Evolutionary conservation across 2,329 filamentous ascomycete genomes (phyloP), one percentile per base, ranked within the genome.

Genomic region (Rhexocercosporidium sp.): DNA sequence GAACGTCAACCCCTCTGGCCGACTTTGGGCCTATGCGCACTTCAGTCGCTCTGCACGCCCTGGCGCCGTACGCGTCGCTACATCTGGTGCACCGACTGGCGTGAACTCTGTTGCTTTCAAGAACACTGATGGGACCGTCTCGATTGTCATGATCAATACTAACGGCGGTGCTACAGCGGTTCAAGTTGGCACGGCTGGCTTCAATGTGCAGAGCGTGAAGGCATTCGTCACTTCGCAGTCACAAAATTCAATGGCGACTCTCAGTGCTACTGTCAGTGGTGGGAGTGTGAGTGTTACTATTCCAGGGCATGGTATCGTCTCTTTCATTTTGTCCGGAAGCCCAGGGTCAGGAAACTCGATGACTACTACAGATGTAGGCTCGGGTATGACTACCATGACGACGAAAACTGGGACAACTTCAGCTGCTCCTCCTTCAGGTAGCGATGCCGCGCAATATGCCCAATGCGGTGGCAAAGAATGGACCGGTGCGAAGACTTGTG

Each of bases 11-110:
- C 61, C 65, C 4, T 62, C 62, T 0, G 59, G 25, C 3, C 41
- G 56, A 14, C 59, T 69, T 1, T 69, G 65, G 65, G 65, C 65
- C 2, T 64, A 44, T 39, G 66, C 66, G 0, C 51, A 59, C 22
- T 69, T 46, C 20, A 60, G 59, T 18, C 37, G 64, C 18, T 66
- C 27, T 31, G 60, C 64, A 11, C 18, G 64, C 2, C 66, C 66
- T 12, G 64, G 53, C 8, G 66, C 64, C 0, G 46, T 59, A 1
- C 46, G 66, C 3, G 51, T 69, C 0, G 49, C 51, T 1, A 56
- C 51, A 12, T 39, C 63, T 0, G 47, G 64, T 3, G 41, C 44
- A 0, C 27, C 46, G 14, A 27, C 59, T 2, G 41, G 29, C 5
- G 41, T 66, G 0, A 31, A 29, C 3, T 16, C 29, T 12, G 44